Evolutionary conservation across 2,329 filamentous ascomycete genomes (phyloP).

Genomic region (Kalmusia sp.): DNA sequence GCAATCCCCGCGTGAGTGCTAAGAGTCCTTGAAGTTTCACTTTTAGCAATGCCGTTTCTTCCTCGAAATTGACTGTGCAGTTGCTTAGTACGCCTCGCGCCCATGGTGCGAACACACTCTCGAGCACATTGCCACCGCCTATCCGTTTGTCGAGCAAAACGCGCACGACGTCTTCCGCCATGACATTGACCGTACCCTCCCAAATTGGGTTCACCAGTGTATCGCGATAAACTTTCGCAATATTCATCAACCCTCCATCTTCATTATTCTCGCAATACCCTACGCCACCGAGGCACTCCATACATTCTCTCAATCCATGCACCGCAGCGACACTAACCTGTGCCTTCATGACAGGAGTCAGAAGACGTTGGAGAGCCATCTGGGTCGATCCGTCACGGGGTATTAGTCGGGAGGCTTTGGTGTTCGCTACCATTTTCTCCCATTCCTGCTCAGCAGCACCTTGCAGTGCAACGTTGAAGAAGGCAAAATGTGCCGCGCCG

Average conservation of each 20-base stretch:
- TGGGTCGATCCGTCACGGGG: conserved; percentile 25
- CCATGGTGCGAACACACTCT: conserved; percentile 29
- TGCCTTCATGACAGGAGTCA: conserved; percentile 35
- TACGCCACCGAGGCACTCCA: conserved; percentile 71
- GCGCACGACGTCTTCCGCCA: conserved; percentile 62
- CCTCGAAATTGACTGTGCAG: too few species aligned
- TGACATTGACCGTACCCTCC: conserved; percentile 76
- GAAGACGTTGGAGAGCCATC: conserved; percentile 25
- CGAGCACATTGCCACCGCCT: conserved; percentile 29
- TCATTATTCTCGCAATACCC: conserved; percentile 70
- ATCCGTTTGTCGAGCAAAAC: conserved; percentile 48
- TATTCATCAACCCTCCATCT: conserved; percentile 64
- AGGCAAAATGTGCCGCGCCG: conserved; percentile 62
- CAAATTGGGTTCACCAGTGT: conserved; percentile 70
- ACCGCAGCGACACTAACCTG: conserved; percentile 39
- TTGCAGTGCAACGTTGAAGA: conserved; percentile 62
- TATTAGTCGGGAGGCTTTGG: conserved; percentile 29
- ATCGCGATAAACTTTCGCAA: conserved; percentile 71
- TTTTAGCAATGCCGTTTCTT: too few species aligned
- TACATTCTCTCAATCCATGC: conserved; percentile 61
- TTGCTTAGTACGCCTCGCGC: conserved; percentile 13
- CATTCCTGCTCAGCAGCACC: conserved; percentile 60
- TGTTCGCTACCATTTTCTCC: conserved; percentile 27
- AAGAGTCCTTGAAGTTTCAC: too few species aligned
- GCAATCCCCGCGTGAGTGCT: too few species aligned